phyloP scores from a whole-genome alignment of 2,329 filamentous ascomycete genomes.

The Aureobasidium pullulans region DNA sequence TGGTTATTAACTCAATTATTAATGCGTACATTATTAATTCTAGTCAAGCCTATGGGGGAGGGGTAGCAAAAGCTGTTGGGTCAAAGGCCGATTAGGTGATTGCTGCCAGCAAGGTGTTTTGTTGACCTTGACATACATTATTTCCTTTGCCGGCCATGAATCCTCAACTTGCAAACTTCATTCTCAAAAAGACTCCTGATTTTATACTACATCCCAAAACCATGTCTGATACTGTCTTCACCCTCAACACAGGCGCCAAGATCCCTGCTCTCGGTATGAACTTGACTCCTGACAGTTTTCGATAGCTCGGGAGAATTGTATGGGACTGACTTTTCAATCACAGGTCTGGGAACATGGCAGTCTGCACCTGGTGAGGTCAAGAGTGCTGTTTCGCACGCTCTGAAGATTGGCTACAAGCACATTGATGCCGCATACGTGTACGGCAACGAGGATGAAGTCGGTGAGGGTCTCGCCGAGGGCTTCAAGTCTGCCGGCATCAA shows the following conservation, averaged over 20 bases:
- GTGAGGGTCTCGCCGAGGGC: conserved; percentile 66
- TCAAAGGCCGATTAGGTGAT: conserved; percentile 12
- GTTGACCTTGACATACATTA: neutral
- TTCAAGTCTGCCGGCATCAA: conserved; percentile 56
- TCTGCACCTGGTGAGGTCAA: conserved; percentile 38
- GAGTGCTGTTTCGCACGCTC: conserved; percentile 39
- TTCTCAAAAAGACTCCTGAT: conserved; percentile 23
- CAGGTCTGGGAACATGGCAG: conserved; percentile 32
- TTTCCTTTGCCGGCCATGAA: conserved; percentile 20
- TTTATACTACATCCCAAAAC: conserved; percentile 23
- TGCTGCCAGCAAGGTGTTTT: neutral
- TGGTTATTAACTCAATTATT: too few relatives aligned
- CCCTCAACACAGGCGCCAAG: conserved; percentile 32
- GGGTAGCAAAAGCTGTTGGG: neutral
- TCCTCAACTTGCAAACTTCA: conserved; percentile 25
- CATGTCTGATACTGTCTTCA: conserved; percentile 26
- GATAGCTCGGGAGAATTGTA: too few relatives aligned
- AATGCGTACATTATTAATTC: too few relatives aligned
- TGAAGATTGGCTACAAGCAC: conserved; percentile 43
- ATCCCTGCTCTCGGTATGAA: conserved; percentile 29
- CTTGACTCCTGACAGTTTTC: too few relatives aligned
- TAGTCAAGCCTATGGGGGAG: too few relatives aligned
- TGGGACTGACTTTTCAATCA: neutral
- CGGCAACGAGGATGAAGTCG: conserved; percentile 76
- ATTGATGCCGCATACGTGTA: conserved; percentile 72